These are phyloP conservation scores for Wickerhamiella brachini DNA, from an alignment of 805 yeast genomes.

Conservation along the genomic window DNA sequence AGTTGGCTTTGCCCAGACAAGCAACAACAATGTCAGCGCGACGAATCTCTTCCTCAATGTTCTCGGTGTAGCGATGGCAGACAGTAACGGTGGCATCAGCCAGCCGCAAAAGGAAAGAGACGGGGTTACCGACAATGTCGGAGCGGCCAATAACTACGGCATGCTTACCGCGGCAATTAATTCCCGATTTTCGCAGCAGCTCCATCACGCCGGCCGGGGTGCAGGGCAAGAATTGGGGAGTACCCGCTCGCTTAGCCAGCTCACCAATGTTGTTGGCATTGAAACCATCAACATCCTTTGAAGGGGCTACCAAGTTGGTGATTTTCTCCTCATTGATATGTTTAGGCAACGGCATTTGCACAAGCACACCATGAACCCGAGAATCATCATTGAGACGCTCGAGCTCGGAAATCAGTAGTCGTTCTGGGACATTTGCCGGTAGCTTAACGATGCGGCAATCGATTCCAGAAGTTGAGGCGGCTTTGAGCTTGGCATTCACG, in stretches of 20 bases:
- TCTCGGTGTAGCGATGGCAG: conserved; percentile 60
- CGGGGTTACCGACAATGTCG: conserved; percentile 95
- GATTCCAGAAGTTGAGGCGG: conserved; percentile 73
- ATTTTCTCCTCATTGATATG: conserved; percentile 66
- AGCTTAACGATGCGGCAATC: conserved; percentile 51
- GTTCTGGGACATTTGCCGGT: conserved; percentile 48
- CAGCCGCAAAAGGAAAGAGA: conserved; percentile 66
- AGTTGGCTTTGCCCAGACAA: conserved; percentile 79
- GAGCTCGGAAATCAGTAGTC: conserved; percentile 41
- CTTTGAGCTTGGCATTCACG: conserved; percentile 80
- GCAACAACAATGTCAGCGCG: conserved; percentile 85
- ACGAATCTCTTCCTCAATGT: conserved; percentile 43
- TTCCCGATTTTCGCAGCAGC: conserved; percentile 52
- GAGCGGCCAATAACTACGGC: conserved; percentile 92
- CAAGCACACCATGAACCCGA: conserved; percentile 69
- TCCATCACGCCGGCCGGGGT: conserved; percentile 90
- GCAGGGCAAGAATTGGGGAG: conserved; percentile 78
- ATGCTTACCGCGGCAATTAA: conserved; percentile 54
- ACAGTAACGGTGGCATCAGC: conserved; percentile 78
- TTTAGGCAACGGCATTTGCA: conserved; percentile 80
- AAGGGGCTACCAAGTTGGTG: conserved; percentile 65
- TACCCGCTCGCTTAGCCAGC: conserved; percentile 73
- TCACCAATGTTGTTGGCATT: conserved; percentile 84
- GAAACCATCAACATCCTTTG: conserved; percentile 93
- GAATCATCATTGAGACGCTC: conserved; percentile 57